Conservation (phyloP, 2,329 filamentous ascomycete genomes). For the Botryotinia calthae region DNA sequence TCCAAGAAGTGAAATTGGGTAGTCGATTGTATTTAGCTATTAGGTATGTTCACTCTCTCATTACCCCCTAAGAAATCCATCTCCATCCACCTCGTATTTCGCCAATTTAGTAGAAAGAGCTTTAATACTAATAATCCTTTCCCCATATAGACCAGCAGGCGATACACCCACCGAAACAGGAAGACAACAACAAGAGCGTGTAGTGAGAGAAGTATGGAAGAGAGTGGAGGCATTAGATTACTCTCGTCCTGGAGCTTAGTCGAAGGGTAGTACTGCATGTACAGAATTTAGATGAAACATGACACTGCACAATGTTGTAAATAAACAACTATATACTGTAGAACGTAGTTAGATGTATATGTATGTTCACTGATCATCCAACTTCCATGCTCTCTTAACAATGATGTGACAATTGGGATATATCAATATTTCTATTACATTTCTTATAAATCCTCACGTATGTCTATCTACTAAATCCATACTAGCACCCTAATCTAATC, state of each 20-base stretch:
- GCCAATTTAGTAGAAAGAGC: too few species aligned
- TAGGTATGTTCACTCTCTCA: conserved; percentile 39
- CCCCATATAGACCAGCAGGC: conserved; percentile 51
- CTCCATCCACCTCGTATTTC: not conserved
- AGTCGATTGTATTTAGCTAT: conserved; percentile 71
- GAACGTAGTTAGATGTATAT: not conserved
- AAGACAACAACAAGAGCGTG: conserved; percentile 65
- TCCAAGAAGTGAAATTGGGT: conserved; percentile 61
- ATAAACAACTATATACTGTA: not conserved
- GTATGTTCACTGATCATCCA: not conserved
- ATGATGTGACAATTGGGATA: not conserved
- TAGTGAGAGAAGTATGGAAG: conserved; percentile 70
- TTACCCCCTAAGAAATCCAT: not conserved
- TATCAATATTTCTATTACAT: not conserved
- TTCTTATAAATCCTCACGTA: not conserved
- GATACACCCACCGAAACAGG: conserved; percentile 59
- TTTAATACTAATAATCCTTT: not conserved
- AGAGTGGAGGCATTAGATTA: conserved; percentile 67
- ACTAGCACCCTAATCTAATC: not conserved
- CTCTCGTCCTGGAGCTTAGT: conserved; percentile 55
- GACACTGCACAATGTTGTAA: not conserved
- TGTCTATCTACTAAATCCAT: not conserved
- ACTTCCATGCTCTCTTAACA: not conserved
- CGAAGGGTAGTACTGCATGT: not conserved
- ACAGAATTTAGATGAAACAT: not conserved